Evolutionary conservation across 23 red algal species (phyloP).

Genomic region (Gracilaria gracilis): DNA sequence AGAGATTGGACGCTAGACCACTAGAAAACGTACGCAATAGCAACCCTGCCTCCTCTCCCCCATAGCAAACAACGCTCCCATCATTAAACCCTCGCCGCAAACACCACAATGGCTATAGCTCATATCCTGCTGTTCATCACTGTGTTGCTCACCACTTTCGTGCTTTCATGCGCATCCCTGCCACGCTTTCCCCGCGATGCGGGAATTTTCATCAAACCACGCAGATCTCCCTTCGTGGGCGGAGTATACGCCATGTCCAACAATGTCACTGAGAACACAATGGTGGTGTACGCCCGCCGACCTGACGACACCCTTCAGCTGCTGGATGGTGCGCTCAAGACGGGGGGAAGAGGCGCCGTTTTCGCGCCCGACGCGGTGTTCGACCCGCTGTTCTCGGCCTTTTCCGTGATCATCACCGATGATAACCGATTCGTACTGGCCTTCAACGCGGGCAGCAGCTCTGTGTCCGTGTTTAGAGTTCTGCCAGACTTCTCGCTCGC

Average conservation of each 20-base stretch:
- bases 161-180: too few relatives aligned
- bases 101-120: too few relatives aligned
- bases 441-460: slow-evolving; percentile 29
- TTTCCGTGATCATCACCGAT: neutral
- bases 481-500: slow-evolving; percentile 16
- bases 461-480: slow-evolving; percentile 24
- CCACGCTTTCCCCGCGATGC: too few relatives aligned
- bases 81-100: too few relatives aligned
- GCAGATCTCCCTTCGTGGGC: neutral
- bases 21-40: too few relatives aligned
- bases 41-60: too few relatives aligned
- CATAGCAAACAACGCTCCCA: too few relatives aligned
- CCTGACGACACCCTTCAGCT: slow-evolving; percentile 7
- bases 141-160: too few relatives aligned
- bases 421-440: slow-evolving; percentile 21
- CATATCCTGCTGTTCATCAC: too few relatives aligned
- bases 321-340: neutral
- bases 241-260: slow-evolving; percentile 34
- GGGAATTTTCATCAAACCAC: too few relatives aligned
- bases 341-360: slow-evolving; percentile 19
- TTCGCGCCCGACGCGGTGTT: neutral
- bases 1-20: slow-evolving; percentile 22
- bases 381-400: slow-evolving; percentile 27
- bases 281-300: slow-evolving; percentile 19
- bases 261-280: slow-evolving; percentile 28